Base-by-base conservation (phyloP, 805 yeast species). In the Starmerella floris region DNA sequence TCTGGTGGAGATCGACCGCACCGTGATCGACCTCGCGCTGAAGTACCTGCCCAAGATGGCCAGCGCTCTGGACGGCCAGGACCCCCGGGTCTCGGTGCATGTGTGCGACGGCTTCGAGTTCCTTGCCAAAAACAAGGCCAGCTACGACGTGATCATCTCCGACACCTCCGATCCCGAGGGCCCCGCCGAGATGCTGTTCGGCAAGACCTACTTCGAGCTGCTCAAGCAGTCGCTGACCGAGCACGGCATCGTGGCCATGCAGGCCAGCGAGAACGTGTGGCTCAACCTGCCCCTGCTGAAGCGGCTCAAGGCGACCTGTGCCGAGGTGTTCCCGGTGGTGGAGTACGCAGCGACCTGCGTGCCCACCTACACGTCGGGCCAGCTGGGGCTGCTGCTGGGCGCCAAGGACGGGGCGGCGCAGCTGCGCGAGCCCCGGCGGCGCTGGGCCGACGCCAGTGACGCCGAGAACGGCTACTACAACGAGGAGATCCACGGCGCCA, bases 311-410 rank as follows among this genome's bases (percentile, higher is more conserved):
- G 66, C 74, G 55, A 87, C 82, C 52, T 85, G 95, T 65, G 64
- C 69, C 51, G 74, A 75, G 50, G 84, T 88, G 36, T 88, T 88
- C 78, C 94, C 95, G 37, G 81, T 75, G 42, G 96, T 80, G 33
- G 91, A 81, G 60, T 87, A 85, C 62, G 85, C 94, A 27, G 82
- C 83, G 68, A 80, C 93, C 45, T 75, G 91, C 59, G 84, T 87
- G 54, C 98, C 98, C 59, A 87, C 97, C 45, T 88, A 88, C 60
- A 95, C 98, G 51, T 78, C 95, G 17, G 98, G 98, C 51, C 93
- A 85, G 62, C 80, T 88, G 58, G 98, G 97, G n/a, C 83, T 91
- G 67, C 83, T 88, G 95, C 87, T 88, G 47, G 87, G 96, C 63
- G 73, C 79, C 50, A 88, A 85, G 68, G 80, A 82, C 58, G 60